Evolutionary conservation across 257 asterid species (phyloP).

Genomic region (Solanum neorickii): DNA sequence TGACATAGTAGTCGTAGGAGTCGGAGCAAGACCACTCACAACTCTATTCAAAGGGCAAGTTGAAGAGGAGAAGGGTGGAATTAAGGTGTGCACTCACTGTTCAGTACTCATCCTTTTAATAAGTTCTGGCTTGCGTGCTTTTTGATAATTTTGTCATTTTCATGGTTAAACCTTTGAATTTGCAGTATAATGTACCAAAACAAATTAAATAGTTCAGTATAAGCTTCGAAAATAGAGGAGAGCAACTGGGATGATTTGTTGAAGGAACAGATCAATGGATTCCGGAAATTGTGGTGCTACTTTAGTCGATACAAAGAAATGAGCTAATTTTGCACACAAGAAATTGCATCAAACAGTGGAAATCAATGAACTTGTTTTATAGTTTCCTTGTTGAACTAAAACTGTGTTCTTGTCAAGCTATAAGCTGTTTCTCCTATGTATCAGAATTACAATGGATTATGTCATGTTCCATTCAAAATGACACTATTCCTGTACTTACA

Average conservation of each 20-base stretch:
- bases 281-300: not conserved
- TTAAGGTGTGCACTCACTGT: constrained; percentile 46
- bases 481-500: not conserved
- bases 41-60: constrained; percentile 73
- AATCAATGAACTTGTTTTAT: not conserved
- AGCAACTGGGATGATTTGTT: not conserved
- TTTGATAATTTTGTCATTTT: not conserved
- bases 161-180: not conserved
- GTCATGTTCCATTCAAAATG: not conserved
- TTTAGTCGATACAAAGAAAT: not conserved
- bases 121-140: not conserved
- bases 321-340: not conserved
- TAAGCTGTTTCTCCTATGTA: not conserved
- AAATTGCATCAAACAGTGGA: not conserved
- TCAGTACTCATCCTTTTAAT: not conserved
- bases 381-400: not conserved
- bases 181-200: not conserved
- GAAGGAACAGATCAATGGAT: not conserved
- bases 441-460: not conserved
- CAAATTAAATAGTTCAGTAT: not conserved
- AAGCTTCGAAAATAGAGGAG: not conserved
- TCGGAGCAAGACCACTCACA: constrained; percentile 76
- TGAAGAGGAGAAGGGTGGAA: constrained; percentile 89
- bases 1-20: constrained; percentile 92
- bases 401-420: not conserved